These are phyloP conservation scores for Beauveria bassiana DNA, from an alignment of 2,329 filamentous ascomycete species.

Conservation along the genomic window DNA sequence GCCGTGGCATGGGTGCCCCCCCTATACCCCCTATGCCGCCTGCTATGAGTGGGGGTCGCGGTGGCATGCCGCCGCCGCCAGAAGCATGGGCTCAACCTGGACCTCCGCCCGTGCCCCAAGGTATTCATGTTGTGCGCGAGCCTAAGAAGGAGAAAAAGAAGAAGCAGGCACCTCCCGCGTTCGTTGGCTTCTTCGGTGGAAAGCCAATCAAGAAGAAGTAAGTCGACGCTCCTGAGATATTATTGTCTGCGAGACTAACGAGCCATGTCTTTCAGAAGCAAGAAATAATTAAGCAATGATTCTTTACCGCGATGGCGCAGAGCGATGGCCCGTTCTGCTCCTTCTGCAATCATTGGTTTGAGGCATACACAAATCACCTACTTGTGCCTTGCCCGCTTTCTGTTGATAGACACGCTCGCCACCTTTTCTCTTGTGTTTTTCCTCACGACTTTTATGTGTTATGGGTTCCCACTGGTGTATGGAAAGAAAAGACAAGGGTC, in stretches of 20 bases:
- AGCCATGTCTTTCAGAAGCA: not conserved
- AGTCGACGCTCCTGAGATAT: slow-evolving; percentile 8
- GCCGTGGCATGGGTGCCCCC: not conserved
- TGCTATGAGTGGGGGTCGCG: slow-evolving; percentile 8
- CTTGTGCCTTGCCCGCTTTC: not conserved
- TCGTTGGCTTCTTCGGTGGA: slow-evolving; percentile 21
- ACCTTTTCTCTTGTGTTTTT: not conserved
- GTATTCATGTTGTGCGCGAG: slow-evolving; percentile 18
- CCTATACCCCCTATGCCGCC: not conserved
- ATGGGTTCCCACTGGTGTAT: not conserved
- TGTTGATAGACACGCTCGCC: not conserved
- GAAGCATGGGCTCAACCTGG: slow-evolving; percentile 15
- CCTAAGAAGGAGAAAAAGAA: slow-evolving; percentile 20
- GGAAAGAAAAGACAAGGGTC: not conserved
- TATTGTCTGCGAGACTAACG: not conserved
- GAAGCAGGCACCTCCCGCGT: slow-evolving; percentile 11
- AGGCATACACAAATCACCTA: not conserved
- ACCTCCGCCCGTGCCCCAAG: slow-evolving; percentile 6
- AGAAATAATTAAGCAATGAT: not conserved
- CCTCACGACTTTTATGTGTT: not conserved
- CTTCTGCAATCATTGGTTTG: not conserved
- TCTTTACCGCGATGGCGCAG: not conserved
- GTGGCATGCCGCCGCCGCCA: slow-evolving; percentile 14
- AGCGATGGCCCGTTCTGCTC: not conserved
- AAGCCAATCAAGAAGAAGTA: slow-evolving; percentile 25